Evolutionary conservation across 768 basidiomycete species (phyloP).

Genomic region (Psilocybe azurescens): DNA sequence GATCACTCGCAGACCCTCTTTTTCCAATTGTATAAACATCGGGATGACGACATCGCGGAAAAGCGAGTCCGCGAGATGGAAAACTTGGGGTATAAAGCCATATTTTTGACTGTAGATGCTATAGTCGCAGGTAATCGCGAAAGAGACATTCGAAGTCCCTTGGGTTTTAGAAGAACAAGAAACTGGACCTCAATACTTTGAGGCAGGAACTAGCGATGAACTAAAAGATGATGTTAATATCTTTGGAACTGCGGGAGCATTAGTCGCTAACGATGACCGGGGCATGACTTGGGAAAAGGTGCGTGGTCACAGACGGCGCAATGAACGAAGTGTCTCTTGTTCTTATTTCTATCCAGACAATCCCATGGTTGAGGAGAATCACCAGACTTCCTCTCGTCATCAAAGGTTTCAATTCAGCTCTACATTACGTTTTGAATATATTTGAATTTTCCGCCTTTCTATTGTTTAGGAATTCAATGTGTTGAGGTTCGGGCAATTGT

Average conservation of each 20-base stretch:
- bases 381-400: slow-evolving; percentile 76
- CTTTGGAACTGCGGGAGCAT: slow-evolving; percentile 70
- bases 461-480: slow-evolving; percentile 66
- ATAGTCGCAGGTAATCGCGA: slow-evolving; percentile 85
- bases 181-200: slow-evolving; percentile 33
- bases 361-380: slow-evolving; percentile 76
- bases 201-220: slow-evolving; percentile 37
- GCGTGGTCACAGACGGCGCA: slow-evolving; percentile 8
- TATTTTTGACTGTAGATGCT: slow-evolving; percentile 92
- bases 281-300: slow-evolving; percentile 83
- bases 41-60: slow-evolving; percentile 67
- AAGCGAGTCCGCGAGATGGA: slow-evolving; percentile 75
- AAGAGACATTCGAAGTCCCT: slow-evolving; percentile 67
- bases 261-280: slow-evolving; percentile 69
- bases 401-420: slow-evolving; percentile 54
- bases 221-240: slow-evolving; percentile 41
- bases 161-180: slow-evolving; percentile 65
- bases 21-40: slow-evolving; percentile 89
- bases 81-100: slow-evolving; percentile 79
- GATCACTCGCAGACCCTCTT: slow-evolving; percentile 66
- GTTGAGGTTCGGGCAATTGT: slow-evolving; percentile 52
- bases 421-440: background rate
- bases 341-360: slow-evolving; percentile 49
- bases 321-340: background rate
- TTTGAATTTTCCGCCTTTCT: background rate